phyloP scores from a whole-genome alignment of 2,329 filamentous ascomycete genomes.

The Pseudohalonectria lignicola region DNA sequence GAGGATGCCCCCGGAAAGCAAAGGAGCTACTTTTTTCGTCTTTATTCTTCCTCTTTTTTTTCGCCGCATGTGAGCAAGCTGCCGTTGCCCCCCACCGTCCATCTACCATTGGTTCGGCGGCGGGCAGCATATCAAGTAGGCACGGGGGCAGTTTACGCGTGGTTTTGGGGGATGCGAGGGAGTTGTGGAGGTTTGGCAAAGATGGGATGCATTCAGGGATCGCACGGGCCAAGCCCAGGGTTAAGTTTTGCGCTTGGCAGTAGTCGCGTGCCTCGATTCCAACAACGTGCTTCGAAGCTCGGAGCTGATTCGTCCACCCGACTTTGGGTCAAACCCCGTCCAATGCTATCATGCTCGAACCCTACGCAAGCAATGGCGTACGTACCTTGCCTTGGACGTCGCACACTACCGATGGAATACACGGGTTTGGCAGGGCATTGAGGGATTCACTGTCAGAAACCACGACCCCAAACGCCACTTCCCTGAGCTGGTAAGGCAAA shows the following conservation, averaged over 20 bases:
- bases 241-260: too few relatives aligned
- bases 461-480: too few relatives aligned
- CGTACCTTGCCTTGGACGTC: too few relatives aligned
- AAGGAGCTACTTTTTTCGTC: background rate
- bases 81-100: background rate
- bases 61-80: background rate
- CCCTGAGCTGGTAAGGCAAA: too few relatives aligned
- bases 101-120: background rate
- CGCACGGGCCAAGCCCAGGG: background rate
- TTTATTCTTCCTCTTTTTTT: background rate
- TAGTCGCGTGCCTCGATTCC: constrained; percentile 4
- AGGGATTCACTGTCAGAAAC: too few relatives aligned
- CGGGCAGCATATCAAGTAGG: background rate
- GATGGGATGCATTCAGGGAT: background rate
- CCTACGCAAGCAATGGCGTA: too few relatives aligned
- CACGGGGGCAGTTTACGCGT: background rate
- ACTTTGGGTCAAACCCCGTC: background rate
- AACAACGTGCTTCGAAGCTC: constrained; percentile 2
- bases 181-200: too few relatives aligned
- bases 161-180: too few relatives aligned
- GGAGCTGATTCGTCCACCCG: background rate
- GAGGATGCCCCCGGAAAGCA: too few relatives aligned
- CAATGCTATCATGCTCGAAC: background rate
- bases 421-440: too few relatives aligned
- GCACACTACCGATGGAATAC: too few relatives aligned